phyloP scores from a whole-genome alignment of 2,329 filamentous ascomycete species.

The Ophiostoma tasmaniense region DNA sequence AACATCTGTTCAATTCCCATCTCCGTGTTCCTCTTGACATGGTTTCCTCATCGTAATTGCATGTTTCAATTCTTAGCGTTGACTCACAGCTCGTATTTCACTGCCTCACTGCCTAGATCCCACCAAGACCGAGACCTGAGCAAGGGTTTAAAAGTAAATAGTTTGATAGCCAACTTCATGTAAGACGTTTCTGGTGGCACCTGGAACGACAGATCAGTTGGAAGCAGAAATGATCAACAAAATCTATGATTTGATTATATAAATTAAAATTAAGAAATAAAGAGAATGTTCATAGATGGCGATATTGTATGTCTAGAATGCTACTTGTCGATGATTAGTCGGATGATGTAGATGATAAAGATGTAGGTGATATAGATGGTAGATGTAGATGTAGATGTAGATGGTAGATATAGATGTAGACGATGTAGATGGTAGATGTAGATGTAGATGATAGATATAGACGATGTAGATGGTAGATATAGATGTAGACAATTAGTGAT shows the following conservation, averaged over 20 bases:
- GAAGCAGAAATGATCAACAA: too few relatives aligned
- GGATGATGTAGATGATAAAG: neutral
- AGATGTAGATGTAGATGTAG: neutral
- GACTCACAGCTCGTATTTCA: conserved; percentile 22
- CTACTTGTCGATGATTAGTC: neutral
- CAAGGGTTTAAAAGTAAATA: neutral
- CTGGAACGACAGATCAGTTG: too few relatives aligned
- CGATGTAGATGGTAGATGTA: neutral
- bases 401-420: too few relatives aligned
- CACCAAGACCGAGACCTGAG: neutral
- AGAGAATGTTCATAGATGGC: neutral
- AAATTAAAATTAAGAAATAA: neutral
- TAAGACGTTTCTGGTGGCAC: neutral
- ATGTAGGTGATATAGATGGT: neutral
- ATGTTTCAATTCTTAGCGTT: neutral
- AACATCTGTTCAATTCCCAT: neutral
- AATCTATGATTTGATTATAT: neutral
- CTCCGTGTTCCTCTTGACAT: neutral
- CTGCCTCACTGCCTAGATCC: neutral
- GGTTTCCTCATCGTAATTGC: neutral
- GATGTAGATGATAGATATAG: too few relatives aligned
- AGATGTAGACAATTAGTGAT: neutral
- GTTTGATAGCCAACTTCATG: neutral
- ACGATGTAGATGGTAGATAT: too few relatives aligned
- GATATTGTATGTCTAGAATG: neutral